Evolutionary conservation across 2,329 filamentous ascomycete species (phyloP).

Genomic region (Diaporthe destruens): DNA sequence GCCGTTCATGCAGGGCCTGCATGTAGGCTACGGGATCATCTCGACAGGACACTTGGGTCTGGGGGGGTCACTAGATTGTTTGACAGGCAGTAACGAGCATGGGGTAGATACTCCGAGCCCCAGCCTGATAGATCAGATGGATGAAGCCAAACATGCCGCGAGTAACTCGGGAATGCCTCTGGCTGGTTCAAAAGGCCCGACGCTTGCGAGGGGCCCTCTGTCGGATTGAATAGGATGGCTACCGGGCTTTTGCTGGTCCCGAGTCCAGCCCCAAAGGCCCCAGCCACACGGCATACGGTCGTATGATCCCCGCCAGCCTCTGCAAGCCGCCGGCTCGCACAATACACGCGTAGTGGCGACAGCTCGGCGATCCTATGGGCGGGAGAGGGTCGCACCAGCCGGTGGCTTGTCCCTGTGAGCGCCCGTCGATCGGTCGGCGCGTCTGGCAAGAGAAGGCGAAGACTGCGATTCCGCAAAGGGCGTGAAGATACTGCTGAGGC

Average conservation of each 20-base stretch:
- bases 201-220: not conserved
- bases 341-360: slow-evolving; percentile 8
- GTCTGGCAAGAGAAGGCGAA: slow-evolving; percentile 25
- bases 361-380: slow-evolving; percentile 29
- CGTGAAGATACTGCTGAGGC: not conserved
- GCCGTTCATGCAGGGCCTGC: slow-evolving; percentile 21
- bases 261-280: not conserved
- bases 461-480: not conserved
- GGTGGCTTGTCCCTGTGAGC: slow-evolving; percentile 32
- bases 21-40: slow-evolving; percentile 17
- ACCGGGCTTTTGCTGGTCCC: not conserved
- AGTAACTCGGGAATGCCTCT: not conserved
- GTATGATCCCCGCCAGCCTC: slow-evolving; percentile 31
- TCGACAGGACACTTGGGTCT: not conserved
- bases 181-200: not conserved
- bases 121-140: not conserved
- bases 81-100: slow-evolving; percentile 4
- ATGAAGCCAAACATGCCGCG: not conserved
- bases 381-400: slow-evolving; percentile 11
- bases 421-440: slow-evolving; percentile 28
- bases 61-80: slow-evolving; percentile 11
- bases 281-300: slow-evolving; percentile 24
- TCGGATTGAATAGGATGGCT: not conserved
- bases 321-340: not conserved
- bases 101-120: slow-evolving; percentile 24